A percentile compares a stretch with the other conserved stretches of the same genome.
phyloP scores from a whole-genome alignment of 2,329 filamentous ascomycete species.

The Trichoderma harzianum region DNA sequence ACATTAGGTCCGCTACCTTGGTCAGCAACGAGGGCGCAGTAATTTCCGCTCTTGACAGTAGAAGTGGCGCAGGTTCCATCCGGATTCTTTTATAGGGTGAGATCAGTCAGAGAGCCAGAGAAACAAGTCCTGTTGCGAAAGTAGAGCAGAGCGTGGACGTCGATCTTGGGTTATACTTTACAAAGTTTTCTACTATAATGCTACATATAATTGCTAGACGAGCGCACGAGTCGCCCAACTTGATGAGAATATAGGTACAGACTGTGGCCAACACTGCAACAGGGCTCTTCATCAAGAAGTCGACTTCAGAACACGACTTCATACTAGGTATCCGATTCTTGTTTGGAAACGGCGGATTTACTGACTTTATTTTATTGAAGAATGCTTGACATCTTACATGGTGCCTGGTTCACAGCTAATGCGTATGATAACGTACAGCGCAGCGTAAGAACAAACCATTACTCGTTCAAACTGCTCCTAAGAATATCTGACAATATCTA shows the following conservation, averaged over 20 bases:
- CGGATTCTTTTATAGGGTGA: constrained; percentile 26
- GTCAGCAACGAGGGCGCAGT: constrained; percentile 28
- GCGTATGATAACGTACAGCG: background rate
- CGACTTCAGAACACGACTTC: no score
- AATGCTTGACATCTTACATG: background rate
- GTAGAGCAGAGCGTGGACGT: constrained; percentile 25
- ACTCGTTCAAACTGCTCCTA: background rate
- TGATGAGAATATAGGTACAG: background rate
- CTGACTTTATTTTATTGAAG: background rate
- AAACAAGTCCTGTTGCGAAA: constrained; percentile 28
- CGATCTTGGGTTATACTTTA: constrained; percentile 25
- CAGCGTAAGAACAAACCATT: background rate
- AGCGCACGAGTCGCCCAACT: constrained; percentile 25
- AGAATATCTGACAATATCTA: background rate
- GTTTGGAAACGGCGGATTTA: background rate
- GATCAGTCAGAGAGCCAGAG: constrained; percentile 27
- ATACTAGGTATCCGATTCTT: background rate
- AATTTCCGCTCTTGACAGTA: constrained; percentile 25
- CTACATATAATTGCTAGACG: constrained; percentile 27
- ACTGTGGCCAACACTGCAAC: background rate
- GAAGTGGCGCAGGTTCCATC: constrained; percentile 32
- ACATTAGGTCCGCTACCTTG: background rate
- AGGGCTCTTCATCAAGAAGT: background rate
- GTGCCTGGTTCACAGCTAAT: background rate
- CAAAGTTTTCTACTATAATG: constrained; percentile 25